Evolutionary conservation across 768 basidiomycete species (phyloP).

Genomic region (Agrocybe chaxingu): DNA sequence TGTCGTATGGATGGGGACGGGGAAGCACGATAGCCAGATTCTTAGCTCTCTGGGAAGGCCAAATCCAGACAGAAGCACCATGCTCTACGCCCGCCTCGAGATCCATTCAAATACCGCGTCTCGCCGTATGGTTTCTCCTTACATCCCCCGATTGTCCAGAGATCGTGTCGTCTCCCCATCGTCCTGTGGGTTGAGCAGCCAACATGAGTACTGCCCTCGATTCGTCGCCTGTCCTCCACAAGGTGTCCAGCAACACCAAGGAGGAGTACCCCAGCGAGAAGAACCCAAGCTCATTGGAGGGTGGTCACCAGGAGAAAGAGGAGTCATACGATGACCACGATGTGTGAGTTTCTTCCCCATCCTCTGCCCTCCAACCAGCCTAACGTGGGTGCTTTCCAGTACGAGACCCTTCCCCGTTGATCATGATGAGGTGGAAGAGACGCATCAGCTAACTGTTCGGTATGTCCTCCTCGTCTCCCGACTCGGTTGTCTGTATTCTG

Average conservation of each 20-base stretch:
- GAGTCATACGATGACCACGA: constrained; percentile 33
- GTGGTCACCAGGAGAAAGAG: constrained; percentile 20
- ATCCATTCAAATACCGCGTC: neutral
- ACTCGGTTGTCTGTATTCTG: neutral
- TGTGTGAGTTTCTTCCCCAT: constrained; percentile 25
- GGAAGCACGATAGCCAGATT: neutral
- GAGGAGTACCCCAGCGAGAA: constrained; percentile 25
- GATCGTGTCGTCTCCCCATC: neutral
- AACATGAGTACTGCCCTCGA: constrained; percentile 11
- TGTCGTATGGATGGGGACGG: neutral
- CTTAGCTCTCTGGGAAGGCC: neutral
- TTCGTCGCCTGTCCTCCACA: constrained; percentile 3
- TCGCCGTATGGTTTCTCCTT: neutral
- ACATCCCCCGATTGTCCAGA: constrained; percentile 6
- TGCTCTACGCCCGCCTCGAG: constrained; percentile 1
- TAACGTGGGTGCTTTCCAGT: constrained; percentile 15
- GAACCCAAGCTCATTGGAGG: constrained; percentile 13
- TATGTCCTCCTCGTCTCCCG: constrained; percentile 8
- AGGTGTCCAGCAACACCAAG: constrained; percentile 7
- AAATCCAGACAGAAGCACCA: neutral
- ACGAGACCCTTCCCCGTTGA: constrained; percentile 53
- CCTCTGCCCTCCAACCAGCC: neutral
- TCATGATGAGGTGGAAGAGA: constrained; percentile 43
- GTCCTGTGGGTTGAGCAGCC: neutral
- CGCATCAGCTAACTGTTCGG: constrained; percentile 50